Conservation (phyloP, 1,284 basidiomycete species). For the Ceratobasidium sp. region DNA sequence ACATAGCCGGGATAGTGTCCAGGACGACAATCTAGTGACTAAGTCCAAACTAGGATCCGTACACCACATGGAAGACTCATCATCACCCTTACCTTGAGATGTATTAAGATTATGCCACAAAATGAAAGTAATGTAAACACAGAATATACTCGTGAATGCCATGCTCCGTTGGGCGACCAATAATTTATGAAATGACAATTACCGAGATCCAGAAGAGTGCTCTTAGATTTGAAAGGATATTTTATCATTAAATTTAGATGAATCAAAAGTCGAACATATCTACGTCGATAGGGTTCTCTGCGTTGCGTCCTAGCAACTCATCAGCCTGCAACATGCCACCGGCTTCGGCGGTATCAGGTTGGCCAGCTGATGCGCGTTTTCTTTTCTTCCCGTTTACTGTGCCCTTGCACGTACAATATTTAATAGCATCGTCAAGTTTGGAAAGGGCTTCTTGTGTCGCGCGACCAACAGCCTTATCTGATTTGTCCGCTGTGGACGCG, state of each 20-base stretch:
- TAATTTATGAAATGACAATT: too few relatives aligned
- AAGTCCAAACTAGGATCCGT: background rate
- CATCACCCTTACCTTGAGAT: background rate
- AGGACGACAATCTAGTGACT: background rate
- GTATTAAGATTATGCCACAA: too few relatives aligned
- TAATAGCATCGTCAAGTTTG: background rate
- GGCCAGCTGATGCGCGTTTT: background rate
- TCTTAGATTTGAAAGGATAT: background rate
- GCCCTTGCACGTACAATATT: conserved; percentile 23
- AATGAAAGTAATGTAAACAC: too few relatives aligned
- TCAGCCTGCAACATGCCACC: background rate
- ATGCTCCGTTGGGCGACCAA: too few relatives aligned
- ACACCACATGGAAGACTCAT: background rate
- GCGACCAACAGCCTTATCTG: background rate
- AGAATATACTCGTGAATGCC: too few relatives aligned
- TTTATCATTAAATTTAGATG: background rate
- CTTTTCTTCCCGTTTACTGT: too few relatives aligned
- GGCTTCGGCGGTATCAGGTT: background rate
- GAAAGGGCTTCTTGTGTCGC: conserved; percentile 3
- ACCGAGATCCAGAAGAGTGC: too few relatives aligned
- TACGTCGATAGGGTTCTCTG: conserved; percentile 31
- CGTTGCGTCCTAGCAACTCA: conserved; percentile 4
- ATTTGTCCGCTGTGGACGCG: background rate
- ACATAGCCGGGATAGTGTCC: background rate
- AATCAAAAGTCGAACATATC: conserved; percentile 36